Conservation (phyloP, 805 yeast genomes). For the Wickerhamiella australiensis region DNA sequence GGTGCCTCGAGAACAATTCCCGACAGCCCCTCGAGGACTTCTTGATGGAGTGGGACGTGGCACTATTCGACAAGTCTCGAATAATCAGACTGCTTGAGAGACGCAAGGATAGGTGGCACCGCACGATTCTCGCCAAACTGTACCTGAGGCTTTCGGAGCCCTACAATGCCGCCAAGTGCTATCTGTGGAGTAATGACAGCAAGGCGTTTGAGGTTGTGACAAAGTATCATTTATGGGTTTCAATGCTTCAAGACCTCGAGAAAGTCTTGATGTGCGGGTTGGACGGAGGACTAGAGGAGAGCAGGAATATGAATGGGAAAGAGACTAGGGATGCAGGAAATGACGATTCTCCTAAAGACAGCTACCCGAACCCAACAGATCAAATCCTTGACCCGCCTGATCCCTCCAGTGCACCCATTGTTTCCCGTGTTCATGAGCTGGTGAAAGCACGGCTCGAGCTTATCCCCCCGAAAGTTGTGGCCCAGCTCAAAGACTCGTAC, state of each 20-base stretch:
- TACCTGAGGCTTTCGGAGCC: slow-evolving; percentile 50
- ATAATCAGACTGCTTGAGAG: slow-evolving; percentile 40
- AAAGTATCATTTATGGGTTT: slow-evolving; percentile 48
- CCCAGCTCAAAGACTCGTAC: slow-evolving; percentile 29
- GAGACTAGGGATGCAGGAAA: too few relatives aligned
- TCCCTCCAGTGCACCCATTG: too few relatives aligned
- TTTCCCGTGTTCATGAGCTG: not conserved
- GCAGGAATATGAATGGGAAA: not conserved
- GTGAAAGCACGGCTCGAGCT: slow-evolving; percentile 33
- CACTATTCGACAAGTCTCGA: slow-evolving; percentile 37
- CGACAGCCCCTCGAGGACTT: slow-evolving; percentile 32
- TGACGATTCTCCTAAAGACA: too few relatives aligned
- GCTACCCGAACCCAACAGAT: too few relatives aligned
- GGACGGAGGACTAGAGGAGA: slow-evolving; percentile 16
- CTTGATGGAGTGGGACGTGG: slow-evolving; percentile 46
- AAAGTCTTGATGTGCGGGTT: slow-evolving; percentile 24
- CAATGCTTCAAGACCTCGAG: slow-evolving; percentile 40
- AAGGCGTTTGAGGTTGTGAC: slow-evolving; percentile 46
- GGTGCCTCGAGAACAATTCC: slow-evolving; percentile 34
- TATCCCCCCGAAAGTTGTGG: slow-evolving; percentile 40
- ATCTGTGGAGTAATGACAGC: slow-evolving; percentile 44
- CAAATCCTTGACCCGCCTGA: too few relatives aligned
- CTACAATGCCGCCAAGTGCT: slow-evolving; percentile 49
- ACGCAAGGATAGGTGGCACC: slow-evolving; percentile 21
- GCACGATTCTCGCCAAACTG: slow-evolving; percentile 30